These are phyloP conservation scores for Coemansia sp. DNA, from an alignment of 192 early-diverging fungal genomes.

Conservation along the genomic window DNA sequence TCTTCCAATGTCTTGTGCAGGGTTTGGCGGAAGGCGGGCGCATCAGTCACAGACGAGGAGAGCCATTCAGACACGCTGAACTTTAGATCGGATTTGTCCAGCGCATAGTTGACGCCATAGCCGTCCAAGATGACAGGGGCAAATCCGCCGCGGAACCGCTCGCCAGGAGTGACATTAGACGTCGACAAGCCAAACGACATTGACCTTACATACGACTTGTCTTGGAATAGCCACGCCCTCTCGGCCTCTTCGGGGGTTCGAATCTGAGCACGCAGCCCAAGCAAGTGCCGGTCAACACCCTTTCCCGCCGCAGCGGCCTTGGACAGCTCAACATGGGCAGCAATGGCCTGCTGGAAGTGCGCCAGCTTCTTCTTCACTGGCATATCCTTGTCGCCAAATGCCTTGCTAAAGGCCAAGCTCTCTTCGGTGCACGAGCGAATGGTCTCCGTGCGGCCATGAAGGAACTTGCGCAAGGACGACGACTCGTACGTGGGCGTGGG, in stretches of 20 bases:
- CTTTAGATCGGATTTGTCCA: slow-evolving; percentile 68
- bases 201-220: slow-evolving; percentile 77
- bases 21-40: slow-evolving; percentile 62
- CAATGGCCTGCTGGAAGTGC: slow-evolving; percentile 67
- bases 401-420: slow-evolving; percentile 72
- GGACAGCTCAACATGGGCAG: slow-evolving; percentile 74
- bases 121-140: slow-evolving; percentile 84
- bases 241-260: slow-evolving; percentile 60
- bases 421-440: slow-evolving; percentile 81
- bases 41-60: slow-evolving; percentile 60
- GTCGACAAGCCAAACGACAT: slow-evolving; percentile 84
- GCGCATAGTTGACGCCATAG: slow-evolving; percentile 86
- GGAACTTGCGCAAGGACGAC: slow-evolving; percentile 70
- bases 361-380: slow-evolving; percentile 52
- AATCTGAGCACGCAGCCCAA: slow-evolving; percentile 80
- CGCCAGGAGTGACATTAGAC: slow-evolving; percentile 77
- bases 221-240: slow-evolving; percentile 76
- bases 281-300: slow-evolving; percentile 92
- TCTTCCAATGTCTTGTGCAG: slow-evolving; percentile 55
- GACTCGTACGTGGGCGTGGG: slow-evolving; percentile 79
- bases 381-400: slow-evolving; percentile 71
- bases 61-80: slow-evolving; percentile 68
- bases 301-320: slow-evolving; percentile 72
- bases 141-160: slow-evolving; percentile 77
- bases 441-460: slow-evolving; percentile 93